phyloP scores from a whole-genome alignment of 2,329 filamentous ascomycete genomes.

The Basipetospora sp. region DNA sequence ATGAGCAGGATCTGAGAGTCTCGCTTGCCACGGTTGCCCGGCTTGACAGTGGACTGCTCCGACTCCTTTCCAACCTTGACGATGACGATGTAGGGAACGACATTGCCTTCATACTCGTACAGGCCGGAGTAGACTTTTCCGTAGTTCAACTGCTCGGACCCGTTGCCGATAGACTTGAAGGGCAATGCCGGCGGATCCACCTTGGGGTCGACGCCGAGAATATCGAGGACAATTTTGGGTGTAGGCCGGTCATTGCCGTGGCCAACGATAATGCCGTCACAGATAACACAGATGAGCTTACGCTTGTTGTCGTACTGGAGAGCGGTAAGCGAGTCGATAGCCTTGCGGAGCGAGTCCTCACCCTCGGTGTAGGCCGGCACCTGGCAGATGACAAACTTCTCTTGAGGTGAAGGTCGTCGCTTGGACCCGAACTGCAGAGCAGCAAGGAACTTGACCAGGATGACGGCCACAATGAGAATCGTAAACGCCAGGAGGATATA shows the following conservation, averaged over 20 bases:
- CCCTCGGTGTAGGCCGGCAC: conserved; percentile 96
- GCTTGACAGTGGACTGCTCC: conserved; percentile 78
- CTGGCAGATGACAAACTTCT: conserved; percentile 98
- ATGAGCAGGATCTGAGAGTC: conserved; percentile 92
- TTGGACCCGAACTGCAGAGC: conserved; percentile 90
- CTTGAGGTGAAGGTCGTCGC: conserved; percentile 73
- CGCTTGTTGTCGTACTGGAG: conserved; percentile 96
- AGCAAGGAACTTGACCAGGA: conserved; percentile 76
- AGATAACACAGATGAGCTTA: conserved; percentile 82
- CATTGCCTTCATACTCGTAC: conserved; percentile 94
- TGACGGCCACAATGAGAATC: conserved; percentile 66
- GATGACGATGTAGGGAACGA: conserved; percentile 88
- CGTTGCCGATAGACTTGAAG: conserved; percentile 82
- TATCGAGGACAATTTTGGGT: conserved; percentile 88
- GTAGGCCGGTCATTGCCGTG: conserved; percentile 95
- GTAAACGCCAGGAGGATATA: conserved; percentile 80
- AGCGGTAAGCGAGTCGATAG: conserved; percentile 83
- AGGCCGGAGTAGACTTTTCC: conserved; percentile 96
- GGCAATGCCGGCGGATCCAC: conserved; percentile 86
- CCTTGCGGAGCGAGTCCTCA: conserved; percentile 85
- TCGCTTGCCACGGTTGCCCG: conserved; percentile 94
- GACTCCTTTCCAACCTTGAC: conserved; percentile 97
- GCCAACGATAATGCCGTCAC: conserved; percentile 98
- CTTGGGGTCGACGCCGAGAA: conserved; percentile 91
- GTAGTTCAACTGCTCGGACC: conserved; percentile 89